Conservation (phyloP, 371 early-diverging fungal genomes). For the Rhizopus microsporus region DNA sequence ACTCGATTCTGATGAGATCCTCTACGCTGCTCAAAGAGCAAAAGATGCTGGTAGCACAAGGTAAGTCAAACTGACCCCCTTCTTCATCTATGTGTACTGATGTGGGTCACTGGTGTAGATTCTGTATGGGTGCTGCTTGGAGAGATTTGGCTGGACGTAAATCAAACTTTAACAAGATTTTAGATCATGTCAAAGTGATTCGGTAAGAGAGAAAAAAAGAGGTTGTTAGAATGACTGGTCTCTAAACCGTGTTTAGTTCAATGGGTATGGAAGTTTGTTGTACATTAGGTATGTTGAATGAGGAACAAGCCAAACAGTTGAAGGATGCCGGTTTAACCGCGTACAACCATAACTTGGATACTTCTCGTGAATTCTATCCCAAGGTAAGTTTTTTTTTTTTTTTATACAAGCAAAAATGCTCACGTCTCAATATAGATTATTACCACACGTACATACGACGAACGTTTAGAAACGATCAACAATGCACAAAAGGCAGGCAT, state of each 20-base stretch:
- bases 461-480: constrained; percentile 76
- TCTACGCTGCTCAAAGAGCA: constrained; percentile 78
- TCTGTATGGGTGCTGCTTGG: constrained; percentile 90
- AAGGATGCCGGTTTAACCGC: constrained; percentile 89
- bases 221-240: not conserved
- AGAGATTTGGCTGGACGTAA: constrained; percentile 82
- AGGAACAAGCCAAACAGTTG: constrained; percentile 73
- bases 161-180: constrained; percentile 82
- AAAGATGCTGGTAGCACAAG: constrained; percentile 82
- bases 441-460: constrained; percentile 83
- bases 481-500: constrained; percentile 83
- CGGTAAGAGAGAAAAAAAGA: constrained; percentile 49
- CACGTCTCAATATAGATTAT: constrained; percentile 54
- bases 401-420: not conserved
- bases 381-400: constrained; percentile 42
- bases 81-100: constrained; percentile 15
- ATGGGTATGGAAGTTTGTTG: constrained; percentile 94
- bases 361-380: constrained; percentile 82
- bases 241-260: constrained; percentile 43
- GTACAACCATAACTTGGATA: constrained; percentile 90
- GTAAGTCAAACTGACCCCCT: constrained; percentile 4
- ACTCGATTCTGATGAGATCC: constrained; percentile 70
- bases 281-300: constrained; percentile 85
- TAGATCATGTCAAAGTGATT: constrained; percentile 77
- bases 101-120: constrained; percentile 42